Percentiles rank a stretch among this genome's conserved stretches.
phyloP scores from a whole-genome alignment of 352 stramenopile species.

The Elongisporangium prolatum region DNA sequence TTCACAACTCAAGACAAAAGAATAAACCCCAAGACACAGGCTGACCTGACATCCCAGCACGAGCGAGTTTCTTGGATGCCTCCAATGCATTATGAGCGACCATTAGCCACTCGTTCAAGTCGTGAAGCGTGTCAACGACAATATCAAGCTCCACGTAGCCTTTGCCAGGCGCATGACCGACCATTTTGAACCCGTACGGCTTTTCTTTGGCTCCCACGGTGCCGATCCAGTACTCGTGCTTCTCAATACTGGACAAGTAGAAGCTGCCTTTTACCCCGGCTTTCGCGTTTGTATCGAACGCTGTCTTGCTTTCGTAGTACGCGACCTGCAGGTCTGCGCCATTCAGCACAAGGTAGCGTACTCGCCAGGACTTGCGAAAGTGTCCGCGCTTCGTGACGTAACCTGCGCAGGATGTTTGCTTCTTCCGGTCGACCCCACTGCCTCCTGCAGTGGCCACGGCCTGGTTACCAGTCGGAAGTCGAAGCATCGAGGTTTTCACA shows the following conservation, averaged over 20 bases:
- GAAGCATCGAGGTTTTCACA: slow-evolving; percentile 45
- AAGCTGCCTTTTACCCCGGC: slow-evolving; percentile 56
- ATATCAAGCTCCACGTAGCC: slow-evolving; percentile 80
- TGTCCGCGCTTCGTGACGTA: slow-evolving; percentile 85
- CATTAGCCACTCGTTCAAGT: slow-evolving; percentile 78
- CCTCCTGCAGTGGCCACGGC: slow-evolving; percentile 1
- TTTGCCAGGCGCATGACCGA: slow-evolving; percentile 69
- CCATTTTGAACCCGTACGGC: slow-evolving; percentile 82
- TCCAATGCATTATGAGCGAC: slow-evolving; percentile 71
- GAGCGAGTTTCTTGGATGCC: slow-evolving; percentile 41
- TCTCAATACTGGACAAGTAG: slow-evolving; percentile 71
- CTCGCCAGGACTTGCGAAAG: slow-evolving; percentile 81
- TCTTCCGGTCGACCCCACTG: slow-evolving; percentile 25
- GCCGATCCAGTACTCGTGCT: slow-evolving; percentile 74
- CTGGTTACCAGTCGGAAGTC: slow-evolving; percentile 24
- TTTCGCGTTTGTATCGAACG: slow-evolving; percentile 22
- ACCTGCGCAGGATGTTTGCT: slow-evolving; percentile 73
- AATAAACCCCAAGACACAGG: neutral
- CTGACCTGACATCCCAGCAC: slow-evolving; percentile 10
- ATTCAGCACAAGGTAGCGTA: slow-evolving; percentile 75
- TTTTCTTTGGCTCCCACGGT: slow-evolving; percentile 62
- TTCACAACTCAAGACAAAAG: neutral
- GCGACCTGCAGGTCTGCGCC: slow-evolving; percentile 57
- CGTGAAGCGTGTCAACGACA: slow-evolving; percentile 56
- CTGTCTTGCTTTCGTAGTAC: slow-evolving; percentile 76